Conservation (phyloP, 2,329 filamentous ascomycete species). For the Gaeumannomyces tritici region DNA sequence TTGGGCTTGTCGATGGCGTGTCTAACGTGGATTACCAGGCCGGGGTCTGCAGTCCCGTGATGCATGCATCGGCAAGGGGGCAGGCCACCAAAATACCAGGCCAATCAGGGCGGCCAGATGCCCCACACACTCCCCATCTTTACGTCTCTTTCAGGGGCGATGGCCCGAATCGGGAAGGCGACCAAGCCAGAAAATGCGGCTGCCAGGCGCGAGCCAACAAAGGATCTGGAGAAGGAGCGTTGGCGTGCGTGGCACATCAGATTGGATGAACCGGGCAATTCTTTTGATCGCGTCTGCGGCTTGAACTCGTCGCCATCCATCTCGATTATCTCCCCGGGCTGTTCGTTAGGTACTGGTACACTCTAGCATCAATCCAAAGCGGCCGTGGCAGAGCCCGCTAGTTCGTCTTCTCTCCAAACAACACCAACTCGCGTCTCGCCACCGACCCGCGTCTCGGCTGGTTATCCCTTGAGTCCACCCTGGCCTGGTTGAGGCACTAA, state of each 20-base stretch:
- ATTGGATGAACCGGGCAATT: neutral
- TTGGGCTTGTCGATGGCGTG: neutral
- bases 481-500: neutral
- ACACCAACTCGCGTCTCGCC: neutral
- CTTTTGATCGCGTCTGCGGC: neutral
- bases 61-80: conserved; percentile 4
- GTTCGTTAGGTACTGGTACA: no score
- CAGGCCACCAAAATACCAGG: neutral
- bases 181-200: neutral
- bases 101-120: conserved; percentile 7
- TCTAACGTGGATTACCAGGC: conserved; percentile 13
- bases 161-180: neutral
- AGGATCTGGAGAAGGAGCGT: neutral
- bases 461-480: neutral
- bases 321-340: neutral
- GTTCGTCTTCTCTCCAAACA: neutral
- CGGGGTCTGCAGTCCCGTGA: neutral
- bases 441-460: neutral
- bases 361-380: neutral
- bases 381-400: neutral
- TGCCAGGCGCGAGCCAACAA: conserved; percentile 1
- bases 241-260: no score
- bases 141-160: neutral
- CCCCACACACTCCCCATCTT: neutral
- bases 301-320: neutral